These are phyloP conservation scores for Chrysoporthe cubensis DNA, from an alignment of 2,329 filamentous ascomycete genomes.

Conservation along the genomic window DNA sequence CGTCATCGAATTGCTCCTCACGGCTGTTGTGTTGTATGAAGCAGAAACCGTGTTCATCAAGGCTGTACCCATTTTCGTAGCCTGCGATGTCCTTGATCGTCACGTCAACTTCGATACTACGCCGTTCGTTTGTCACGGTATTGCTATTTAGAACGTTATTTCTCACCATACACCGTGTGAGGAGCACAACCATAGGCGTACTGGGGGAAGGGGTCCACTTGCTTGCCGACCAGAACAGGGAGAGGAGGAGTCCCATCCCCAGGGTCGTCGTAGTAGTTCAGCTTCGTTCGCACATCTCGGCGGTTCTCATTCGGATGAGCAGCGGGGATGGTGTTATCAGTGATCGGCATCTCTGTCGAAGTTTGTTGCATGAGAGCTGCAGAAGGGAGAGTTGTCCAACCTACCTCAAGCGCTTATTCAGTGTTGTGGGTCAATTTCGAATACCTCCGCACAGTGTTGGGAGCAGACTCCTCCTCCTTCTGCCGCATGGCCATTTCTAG, in stretches of 20 bases:
- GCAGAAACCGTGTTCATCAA: constrained; percentile 60
- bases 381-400: not conserved
- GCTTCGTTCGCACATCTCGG: constrained; percentile 12
- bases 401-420: not conserved
- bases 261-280: constrained; percentile 26
- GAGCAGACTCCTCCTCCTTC: too few relatives aligned
- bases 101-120: constrained; percentile 60
- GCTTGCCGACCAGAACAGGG: constrained; percentile 21
- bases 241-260: constrained; percentile 9
- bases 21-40: constrained; percentile 54
- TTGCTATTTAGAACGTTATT: constrained; percentile 31
- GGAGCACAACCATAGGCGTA: not conserved
- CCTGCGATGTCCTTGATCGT: constrained; percentile 60
- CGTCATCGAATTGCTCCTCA: constrained; percentile 59
- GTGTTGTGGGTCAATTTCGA: not conserved
- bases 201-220: not conserved
- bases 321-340: not conserved
- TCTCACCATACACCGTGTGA: not conserved
- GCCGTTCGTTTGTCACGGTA: constrained; percentile 70
- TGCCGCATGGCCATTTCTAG: too few relatives aligned
- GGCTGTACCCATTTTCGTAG: constrained; percentile 67
- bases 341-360: not conserved
- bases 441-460: too few relatives aligned
- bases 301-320: not conserved
- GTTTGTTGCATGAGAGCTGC: not conserved